Conservation (phyloP, 192 early-diverging fungal species). For the Gonapodya prolifera region DNA sequence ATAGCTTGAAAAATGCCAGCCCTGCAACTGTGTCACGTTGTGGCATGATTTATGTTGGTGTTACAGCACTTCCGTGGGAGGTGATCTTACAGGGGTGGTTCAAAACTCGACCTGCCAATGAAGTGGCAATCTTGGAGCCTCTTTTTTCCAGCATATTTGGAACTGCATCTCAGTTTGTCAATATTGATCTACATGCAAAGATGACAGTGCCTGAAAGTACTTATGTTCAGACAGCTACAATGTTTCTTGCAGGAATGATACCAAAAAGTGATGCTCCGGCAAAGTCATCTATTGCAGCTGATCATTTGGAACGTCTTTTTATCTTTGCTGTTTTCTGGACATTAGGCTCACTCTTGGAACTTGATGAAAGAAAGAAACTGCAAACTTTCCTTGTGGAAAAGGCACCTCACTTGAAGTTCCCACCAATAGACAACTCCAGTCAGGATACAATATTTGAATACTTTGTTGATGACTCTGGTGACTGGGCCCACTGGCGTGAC, state of each 20-base stretch:
- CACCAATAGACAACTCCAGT: conserved; percentile 31
- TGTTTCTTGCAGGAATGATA: conserved; percentile 39
- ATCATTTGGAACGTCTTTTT: conserved; percentile 40
- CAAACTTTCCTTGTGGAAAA: conserved; percentile 35
- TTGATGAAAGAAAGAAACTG: conserved; percentile 50
- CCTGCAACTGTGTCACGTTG: conserved; percentile 52
- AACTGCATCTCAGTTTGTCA: conserved; percentile 23
- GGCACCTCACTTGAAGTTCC: conserved; percentile 37
- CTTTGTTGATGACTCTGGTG: conserved; percentile 41
- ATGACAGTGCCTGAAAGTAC: conserved; percentile 35
- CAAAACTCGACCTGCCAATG: conserved; percentile 30
- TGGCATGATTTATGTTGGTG: conserved; percentile 58
- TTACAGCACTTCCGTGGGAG: conserved; percentile 50
- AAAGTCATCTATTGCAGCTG: conserved; percentile 29
- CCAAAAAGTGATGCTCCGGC: conserved; percentile 38
- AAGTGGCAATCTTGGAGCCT: conserved; percentile 40
- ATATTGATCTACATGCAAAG: conserved; percentile 39
- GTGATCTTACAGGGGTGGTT: conserved; percentile 52
- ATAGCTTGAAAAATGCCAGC: conserved; percentile 40
- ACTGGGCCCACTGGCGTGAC: conserved; percentile 50
- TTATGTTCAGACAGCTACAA: conserved; percentile 37
- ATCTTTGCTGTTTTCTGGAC: conserved; percentile 48
- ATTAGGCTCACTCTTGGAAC: conserved; percentile 40
- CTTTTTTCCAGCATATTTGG: conserved; percentile 38
- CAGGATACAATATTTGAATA: conserved; percentile 48